Evolutionary conservation across 2,329 filamentous ascomycete genomes (phyloP), one percentile per base, ranked within the genome.

Genomic region (Whalleya microplaca): DNA sequence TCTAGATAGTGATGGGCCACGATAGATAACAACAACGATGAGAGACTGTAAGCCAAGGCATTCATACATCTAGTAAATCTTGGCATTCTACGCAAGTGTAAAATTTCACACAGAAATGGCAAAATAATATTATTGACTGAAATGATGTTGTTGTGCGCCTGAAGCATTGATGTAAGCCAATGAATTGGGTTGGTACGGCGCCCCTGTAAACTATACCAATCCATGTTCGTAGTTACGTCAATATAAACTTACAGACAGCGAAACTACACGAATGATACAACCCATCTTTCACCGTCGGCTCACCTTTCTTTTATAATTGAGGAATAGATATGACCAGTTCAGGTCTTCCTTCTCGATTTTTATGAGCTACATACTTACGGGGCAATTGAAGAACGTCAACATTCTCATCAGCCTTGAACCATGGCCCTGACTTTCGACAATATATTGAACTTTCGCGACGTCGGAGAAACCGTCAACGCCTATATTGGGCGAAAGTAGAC

Each of bases 381-480:
- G 10, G 32, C 5, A 20, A 45, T 19, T 16, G n/a, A 10, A 4
- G 21, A 21, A 16, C 9, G 9, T 27, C 44, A 29, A 37, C 23
- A 32, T 29, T 41, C 14, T 48, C 5, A 3, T 42, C 27, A 12
- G 32, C 9, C 44, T 46, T 54, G 53, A 20, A 37, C 20, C 16
- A 68, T 69, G 67, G 57, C 67, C 14, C 48, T 67, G 45, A 40
- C 65, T 10, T 77, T 88, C 63, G 78, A 86, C 56, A 81, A 80
- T 50, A 80, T 93, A 48, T 75, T 88, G 65, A 94, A 94, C 72
- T 91, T 93, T 69, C 85, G 91, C 55, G 90, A 94, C 78, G 86
- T 93, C 43, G 89, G 87, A 41, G 76, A 79, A 60, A 86, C 84
- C 0, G 78, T 91, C 64, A 92, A 92, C 65, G 68, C 74, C 21